Base-by-base conservation (phyloP, 371 early-diverging fungal genomes). In the Mortierella sp. region DNA sequence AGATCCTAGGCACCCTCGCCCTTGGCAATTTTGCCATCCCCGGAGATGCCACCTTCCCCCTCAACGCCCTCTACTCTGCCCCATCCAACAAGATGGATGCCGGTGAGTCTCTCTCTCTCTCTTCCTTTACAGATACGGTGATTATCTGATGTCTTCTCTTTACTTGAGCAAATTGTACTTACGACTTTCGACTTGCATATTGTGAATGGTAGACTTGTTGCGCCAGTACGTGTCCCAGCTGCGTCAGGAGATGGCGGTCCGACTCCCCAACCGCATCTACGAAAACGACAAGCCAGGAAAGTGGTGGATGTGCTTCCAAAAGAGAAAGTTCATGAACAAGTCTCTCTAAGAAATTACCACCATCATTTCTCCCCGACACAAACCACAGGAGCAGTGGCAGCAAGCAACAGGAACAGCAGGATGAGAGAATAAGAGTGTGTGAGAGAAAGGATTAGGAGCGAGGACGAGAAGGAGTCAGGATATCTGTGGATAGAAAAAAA, bases 221-320 rank as follows among this genome's bases (percentile, higher is more conserved):
- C 90, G 94, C 71, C 95, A 95, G 85, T 98, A 99, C 85, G 73
- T 98, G 66, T 86, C 87, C 43, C 97, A 98, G 86, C 86, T 97
- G 71, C 94, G 99, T 64, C 96, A 97, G 81, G 99, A 98, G 86
- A 85, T 95, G 68, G 95, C 91, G 8, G 71, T 85, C 64, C 85
- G 99, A 53, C 88, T 99, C 52, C 90, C 93, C 4, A 92, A 92
- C 31, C 90, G 90, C 58, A 88, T 97, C 40, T 99, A 95, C 86
- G 90, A 92, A 37, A 95, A 94, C 68, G 94, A 89, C 43, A 90
- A 88, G 68, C 95, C 96, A 45, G 95, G 95, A 90, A 98, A 98
- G 85, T 99, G 99, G 99, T 99, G 99, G 99, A 91, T 98, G 93
- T 93, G 95, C 82, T 99, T 99, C 89, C 92, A 95, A 74, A 98